Evolutionary conservation across 352 stramenopile species (phyloP).

Genomic region (Hyaloperonospora brassicae): DNA sequence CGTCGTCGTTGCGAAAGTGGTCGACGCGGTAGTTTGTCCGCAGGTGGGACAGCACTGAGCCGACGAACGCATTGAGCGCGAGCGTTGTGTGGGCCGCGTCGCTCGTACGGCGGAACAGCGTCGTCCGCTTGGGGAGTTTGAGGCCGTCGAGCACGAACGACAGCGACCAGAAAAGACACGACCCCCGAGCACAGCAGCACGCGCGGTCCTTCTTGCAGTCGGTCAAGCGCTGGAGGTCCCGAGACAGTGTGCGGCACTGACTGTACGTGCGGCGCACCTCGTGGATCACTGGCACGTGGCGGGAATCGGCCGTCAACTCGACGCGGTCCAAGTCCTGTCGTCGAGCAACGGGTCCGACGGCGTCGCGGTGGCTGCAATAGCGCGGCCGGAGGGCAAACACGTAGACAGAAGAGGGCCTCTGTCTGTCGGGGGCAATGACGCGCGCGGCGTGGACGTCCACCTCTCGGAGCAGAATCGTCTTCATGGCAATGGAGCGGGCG

Average conservation of each 20-base stretch:
- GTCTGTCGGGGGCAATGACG: slow-evolving; percentile 18
- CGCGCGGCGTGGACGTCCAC: slow-evolving; percentile 41
- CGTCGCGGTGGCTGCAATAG: slow-evolving; percentile 7
- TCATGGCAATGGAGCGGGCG: slow-evolving; percentile 12
- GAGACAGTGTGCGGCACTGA: slow-evolving; percentile 43
- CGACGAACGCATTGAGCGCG: slow-evolving; percentile 26
- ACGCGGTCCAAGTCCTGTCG: slow-evolving; percentile 24
- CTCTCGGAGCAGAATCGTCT: slow-evolving; percentile 38
- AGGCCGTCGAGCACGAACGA: slow-evolving; percentile 32
- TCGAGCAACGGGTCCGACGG: slow-evolving; percentile 1
- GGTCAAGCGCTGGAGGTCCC: slow-evolving; percentile 31
- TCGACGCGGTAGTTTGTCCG: slow-evolving; percentile 24
- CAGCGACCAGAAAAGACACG: slow-evolving; percentile 59
- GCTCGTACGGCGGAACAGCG: slow-evolving; percentile 42
- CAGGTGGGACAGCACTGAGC: slow-evolving; percentile 23
- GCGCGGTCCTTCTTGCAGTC: slow-evolving; percentile 31
- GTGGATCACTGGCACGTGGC: slow-evolving; percentile 26
- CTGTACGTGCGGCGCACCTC: slow-evolving; percentile 46
- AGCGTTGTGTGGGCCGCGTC: slow-evolving; percentile 15
- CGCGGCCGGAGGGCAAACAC: slow-evolving; percentile 39
- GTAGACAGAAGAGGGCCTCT: slow-evolving; percentile 31
- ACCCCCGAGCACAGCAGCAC: slow-evolving; percentile 42
- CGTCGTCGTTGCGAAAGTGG: slow-evolving; percentile 25
- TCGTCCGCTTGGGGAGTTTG: slow-evolving; percentile 41
- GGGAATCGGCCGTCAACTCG: slow-evolving; percentile 1